Conservation (phyloP, 768 basidiomycete genomes). For the Russula lepida region DNA sequence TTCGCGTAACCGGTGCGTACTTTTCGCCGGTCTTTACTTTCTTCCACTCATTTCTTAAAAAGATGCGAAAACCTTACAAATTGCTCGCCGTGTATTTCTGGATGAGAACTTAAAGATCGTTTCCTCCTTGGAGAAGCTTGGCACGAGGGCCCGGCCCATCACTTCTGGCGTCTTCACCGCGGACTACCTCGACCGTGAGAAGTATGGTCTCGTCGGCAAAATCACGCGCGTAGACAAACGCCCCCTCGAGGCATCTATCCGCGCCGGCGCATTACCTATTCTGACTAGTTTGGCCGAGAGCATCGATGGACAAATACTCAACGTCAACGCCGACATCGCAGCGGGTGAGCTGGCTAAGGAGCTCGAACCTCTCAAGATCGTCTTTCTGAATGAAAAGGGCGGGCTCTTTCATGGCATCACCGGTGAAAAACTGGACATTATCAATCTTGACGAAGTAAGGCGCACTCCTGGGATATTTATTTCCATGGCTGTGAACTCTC, state of each 20-base stretch:
- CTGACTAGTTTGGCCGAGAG: conserved; percentile 92
- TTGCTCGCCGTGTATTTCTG: conserved; percentile 93
- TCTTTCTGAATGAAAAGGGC: conserved; percentile 97
- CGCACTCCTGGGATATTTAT: neutral
- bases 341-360: conserved; percentile 98
- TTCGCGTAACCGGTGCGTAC: conserved; percentile 81
- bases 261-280: conserved; percentile 93
- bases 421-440: conserved; percentile 90
- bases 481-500: neutral
- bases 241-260: conserved; percentile 93
- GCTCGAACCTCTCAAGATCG: conserved; percentile 96
- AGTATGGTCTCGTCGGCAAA: conserved; percentile 94
- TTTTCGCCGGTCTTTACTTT: neutral
- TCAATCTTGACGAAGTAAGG: conserved; percentile 91
- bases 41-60: neutral
- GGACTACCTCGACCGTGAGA: conserved; percentile 89
- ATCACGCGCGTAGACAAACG: conserved; percentile 93
- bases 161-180: conserved; percentile 97
- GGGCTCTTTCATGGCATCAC: conserved; percentile 97
- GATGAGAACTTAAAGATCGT: conserved; percentile 97
- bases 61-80: conserved; percentile 91
- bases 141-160: conserved; percentile 95
- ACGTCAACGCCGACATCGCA: conserved; percentile 98
- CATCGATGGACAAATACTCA: conserved; percentile 93
- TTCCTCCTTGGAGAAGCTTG: conserved; percentile 83